These are phyloP conservation scores for Dioscorea cayenensis DNA, from an alignment of 116 monocot species.

Conservation along the genomic window DNA sequence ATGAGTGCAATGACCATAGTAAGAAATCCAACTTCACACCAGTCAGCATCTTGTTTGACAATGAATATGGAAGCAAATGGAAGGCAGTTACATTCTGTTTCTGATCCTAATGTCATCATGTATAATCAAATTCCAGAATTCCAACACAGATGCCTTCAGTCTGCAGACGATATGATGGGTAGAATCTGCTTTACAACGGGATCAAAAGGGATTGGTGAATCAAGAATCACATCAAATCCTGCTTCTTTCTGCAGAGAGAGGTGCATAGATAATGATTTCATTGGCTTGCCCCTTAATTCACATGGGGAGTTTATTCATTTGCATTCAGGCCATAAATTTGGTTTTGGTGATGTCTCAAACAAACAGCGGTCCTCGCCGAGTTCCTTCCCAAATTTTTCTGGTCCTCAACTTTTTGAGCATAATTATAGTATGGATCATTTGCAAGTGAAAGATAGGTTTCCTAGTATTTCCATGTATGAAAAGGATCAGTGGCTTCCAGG, in stretches of 20 bases:
- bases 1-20: constrained; percentile 10
- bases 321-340: constrained; percentile 27
- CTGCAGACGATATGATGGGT: constrained; percentile 10
- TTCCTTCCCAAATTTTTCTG: constrained; percentile 10
- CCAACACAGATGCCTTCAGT: constrained; percentile 2
- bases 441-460: constrained; percentile 19
- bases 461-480: constrained; percentile 1
- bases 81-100: constrained; percentile 8
- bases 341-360: constrained; percentile 16
- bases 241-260: constrained; percentile 11
- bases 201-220: constrained; percentile 6
- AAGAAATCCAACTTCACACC: constrained; percentile 11
- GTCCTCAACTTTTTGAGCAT: constrained; percentile 14
- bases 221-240: constrained; percentile 4
- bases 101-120: neutral
- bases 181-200: constrained; percentile 1
- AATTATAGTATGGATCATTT: constrained; percentile 14
- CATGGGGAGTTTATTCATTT: constrained; percentile 68
- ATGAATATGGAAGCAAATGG: constrained; percentile 7
- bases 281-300: constrained; percentile 82
- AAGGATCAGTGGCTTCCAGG: constrained; percentile 24
- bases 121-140: constrained; percentile 8
- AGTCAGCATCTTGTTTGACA: constrained; percentile 15
- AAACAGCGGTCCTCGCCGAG: constrained; percentile 15
- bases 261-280: constrained; percentile 19